Conservation (phyloP, 2,329 filamentous ascomycete species). For the Rhexocercosporidium sp. region DNA sequence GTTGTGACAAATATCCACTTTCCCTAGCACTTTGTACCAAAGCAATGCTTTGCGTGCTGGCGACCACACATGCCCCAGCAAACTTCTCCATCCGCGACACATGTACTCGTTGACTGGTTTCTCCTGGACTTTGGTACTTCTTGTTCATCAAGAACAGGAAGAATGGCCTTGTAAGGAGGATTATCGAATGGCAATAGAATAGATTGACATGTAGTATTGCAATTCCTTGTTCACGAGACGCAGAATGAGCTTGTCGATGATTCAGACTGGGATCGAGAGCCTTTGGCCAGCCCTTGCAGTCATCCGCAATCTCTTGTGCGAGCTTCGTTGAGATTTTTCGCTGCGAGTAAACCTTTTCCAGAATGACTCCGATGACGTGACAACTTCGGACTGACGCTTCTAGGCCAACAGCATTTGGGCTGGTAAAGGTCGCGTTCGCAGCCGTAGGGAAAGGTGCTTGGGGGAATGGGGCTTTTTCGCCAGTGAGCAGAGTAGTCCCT, state of each 20-base stretch:
- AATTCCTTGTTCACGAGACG: constrained; percentile 55
- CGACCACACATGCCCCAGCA: constrained; percentile 56
- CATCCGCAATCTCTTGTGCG: constrained; percentile 61
- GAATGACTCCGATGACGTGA: constrained; percentile 60
- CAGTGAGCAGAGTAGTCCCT: constrained; percentile 48
- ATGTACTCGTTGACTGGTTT: constrained; percentile 39
- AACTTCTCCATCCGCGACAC: constrained; percentile 50
- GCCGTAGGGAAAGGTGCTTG: constrained; percentile 33
- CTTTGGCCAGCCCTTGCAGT: constrained; percentile 57
- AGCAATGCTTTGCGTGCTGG: constrained; percentile 55
- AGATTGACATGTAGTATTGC: constrained; percentile 67
- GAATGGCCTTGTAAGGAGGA: constrained; percentile 68
- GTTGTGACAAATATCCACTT: constrained; percentile 52
- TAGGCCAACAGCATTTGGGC: constrained; percentile 48
- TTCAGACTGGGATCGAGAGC: constrained; percentile 54
- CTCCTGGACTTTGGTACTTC: constrained; percentile 43
- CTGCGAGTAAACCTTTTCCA: constrained; percentile 64
- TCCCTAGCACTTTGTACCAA: constrained; percentile 53
- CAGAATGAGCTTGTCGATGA: constrained; percentile 53
- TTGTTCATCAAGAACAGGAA: constrained; percentile 62
- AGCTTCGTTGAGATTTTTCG: constrained; percentile 61
- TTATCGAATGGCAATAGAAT: constrained; percentile 65
- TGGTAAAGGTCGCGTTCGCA: constrained; percentile 35
- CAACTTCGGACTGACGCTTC: constrained; percentile 63
- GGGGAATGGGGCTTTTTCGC: constrained; percentile 23